Evolutionary conservation across 208 protist species (phyloP).

Genomic region (Trypanosoma scelopori): DNA sequence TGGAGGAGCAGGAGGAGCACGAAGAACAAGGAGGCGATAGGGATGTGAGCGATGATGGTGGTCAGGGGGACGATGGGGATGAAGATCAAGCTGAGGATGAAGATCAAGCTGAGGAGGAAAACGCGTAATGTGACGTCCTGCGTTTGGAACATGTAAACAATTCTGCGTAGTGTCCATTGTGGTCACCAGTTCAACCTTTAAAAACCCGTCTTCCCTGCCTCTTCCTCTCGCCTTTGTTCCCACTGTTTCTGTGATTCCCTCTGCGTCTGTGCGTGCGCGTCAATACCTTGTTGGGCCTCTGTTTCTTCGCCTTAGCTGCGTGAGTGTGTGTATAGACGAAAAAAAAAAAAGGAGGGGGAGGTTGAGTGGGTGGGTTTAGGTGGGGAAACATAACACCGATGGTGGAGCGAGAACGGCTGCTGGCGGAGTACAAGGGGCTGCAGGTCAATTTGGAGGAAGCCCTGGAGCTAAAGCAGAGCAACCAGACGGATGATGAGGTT

Average conservation of each 20-base stretch:
- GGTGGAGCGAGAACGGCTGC: constrained; percentile 26
- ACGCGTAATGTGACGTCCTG: not conserved
- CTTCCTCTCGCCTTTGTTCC: not conserved
- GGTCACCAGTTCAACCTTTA: not conserved
- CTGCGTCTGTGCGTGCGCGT: not conserved
- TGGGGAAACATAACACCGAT: not conserved
- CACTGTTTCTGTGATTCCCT: constrained; percentile 10
- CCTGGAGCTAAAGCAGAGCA: constrained; percentile 24
- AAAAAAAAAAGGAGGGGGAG: too few species aligned
- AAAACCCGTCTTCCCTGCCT: not conserved
- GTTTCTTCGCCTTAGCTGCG: constrained; percentile 4
- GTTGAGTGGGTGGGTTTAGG: too few species aligned
- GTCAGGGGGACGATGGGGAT: constrained; percentile 18
- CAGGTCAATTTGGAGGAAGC: constrained; percentile 36
- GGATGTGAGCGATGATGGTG: constrained; percentile 15
- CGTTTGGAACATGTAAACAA: not conserved
- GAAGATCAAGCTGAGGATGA: constrained; percentile 25
- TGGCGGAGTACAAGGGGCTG: constrained; percentile 39
- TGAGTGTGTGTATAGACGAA: constrained; percentile 2
- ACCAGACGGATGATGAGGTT: constrained; percentile 33
- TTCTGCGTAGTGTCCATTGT: not conserved
- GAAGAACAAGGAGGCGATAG: constrained; percentile 18
- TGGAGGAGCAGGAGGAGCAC: constrained; percentile 40
- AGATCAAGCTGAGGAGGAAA: constrained; percentile 5
- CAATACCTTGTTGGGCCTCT: constrained; percentile 7